Conservation (phyloP, 2,329 filamentous ascomycete species). For the Pseudocercospora fijiensis region DNA sequence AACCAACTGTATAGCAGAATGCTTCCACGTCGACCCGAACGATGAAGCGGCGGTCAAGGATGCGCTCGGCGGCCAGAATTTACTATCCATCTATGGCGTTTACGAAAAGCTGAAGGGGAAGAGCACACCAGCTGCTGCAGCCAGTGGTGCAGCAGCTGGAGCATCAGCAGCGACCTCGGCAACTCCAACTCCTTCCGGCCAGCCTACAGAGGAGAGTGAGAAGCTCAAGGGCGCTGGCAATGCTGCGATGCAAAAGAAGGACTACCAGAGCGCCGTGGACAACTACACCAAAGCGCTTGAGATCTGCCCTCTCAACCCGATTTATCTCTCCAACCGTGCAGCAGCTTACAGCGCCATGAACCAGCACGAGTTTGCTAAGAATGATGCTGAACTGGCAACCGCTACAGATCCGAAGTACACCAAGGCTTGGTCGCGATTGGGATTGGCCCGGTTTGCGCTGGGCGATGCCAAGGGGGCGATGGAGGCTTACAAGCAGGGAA, state of each 20-base stretch:
- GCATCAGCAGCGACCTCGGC: slow-evolving; percentile 47
- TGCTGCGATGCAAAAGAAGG: slow-evolving; percentile 90
- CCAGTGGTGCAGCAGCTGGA: slow-evolving; percentile 39
- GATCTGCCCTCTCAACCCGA: slow-evolving; percentile 80
- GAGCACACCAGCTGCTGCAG: slow-evolving; percentile 49
- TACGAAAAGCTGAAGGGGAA: slow-evolving; percentile 90
- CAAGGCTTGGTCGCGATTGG: slow-evolving; percentile 93
- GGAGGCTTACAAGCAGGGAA: slow-evolving; percentile 91
- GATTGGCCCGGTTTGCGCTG: slow-evolving; percentile 85
- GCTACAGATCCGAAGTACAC: slow-evolving; percentile 88
- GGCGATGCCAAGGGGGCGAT: slow-evolving; percentile 88
- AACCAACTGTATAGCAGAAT: slow-evolving; percentile 88
- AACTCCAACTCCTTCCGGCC: slow-evolving; percentile 41
- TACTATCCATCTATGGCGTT: slow-evolving; percentile 87
- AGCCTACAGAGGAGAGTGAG: slow-evolving; percentile 74
- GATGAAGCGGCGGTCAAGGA: slow-evolving; percentile 70
- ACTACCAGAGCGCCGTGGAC: slow-evolving; percentile 79
- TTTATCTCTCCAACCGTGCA: slow-evolving; percentile 96
- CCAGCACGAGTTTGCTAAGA: slow-evolving; percentile 78
- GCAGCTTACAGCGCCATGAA: slow-evolving; percentile 84
- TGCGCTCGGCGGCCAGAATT: slow-evolving; percentile 80
- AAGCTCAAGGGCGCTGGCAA: slow-evolving; percentile 87
- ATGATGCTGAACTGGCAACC: slow-evolving; percentile 89
- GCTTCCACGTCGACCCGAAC: slow-evolving; percentile 88
- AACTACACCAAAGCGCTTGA: slow-evolving; percentile 84